phyloP scores from a whole-genome alignment of 257 asterid genomes.

The Petrea volubilis region DNA sequence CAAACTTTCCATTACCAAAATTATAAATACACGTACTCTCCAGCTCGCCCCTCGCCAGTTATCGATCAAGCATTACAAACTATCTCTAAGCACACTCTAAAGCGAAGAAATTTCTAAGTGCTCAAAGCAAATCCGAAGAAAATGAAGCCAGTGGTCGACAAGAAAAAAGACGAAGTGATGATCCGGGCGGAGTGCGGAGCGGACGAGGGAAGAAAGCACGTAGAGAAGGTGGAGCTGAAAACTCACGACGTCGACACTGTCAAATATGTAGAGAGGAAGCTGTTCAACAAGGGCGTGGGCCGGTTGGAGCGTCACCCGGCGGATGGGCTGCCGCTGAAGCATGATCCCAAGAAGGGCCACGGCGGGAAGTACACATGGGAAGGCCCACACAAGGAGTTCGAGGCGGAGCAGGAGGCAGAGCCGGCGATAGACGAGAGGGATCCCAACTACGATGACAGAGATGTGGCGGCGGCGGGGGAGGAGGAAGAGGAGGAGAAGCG shows the following conservation, averaged over 20 bases:
- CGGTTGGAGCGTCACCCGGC: conserved; percentile 76
- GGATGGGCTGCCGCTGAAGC: conserved; percentile 74
- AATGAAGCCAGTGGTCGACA: conserved; percentile 52
- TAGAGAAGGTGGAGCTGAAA: conserved; percentile 47
- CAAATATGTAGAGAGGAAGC: conserved; percentile 50
- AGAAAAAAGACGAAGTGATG: conserved; percentile 33
- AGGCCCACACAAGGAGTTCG: conserved; percentile 54
- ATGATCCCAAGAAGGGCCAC: conserved; percentile 71
- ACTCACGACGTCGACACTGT: conserved; percentile 43
- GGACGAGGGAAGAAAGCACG: conserved; percentile 47
- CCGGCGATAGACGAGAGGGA: conserved; percentile 59
- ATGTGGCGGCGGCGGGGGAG: conserved; percentile 5
- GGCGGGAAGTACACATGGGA: conserved; percentile 86
- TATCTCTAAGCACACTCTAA: too few species aligned
- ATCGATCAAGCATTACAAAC: not conserved
- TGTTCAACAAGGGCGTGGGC: conserved; percentile 50
- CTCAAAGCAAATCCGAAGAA: not conserved
- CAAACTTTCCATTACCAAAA: not conserved
- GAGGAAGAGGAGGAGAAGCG: not conserved
- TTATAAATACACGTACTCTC: conserved; percentile 18
- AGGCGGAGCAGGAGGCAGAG: conserved; percentile 37
- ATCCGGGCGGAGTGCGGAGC: conserved; percentile 55
- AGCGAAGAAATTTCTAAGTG: not conserved
- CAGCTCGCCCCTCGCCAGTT: not conserved
- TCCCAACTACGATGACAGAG: conserved; percentile 54